These are phyloP conservation scores for Galeopsis tetrahit DNA, from an alignment of 257 asterid species.

Conservation along the genomic window DNA sequence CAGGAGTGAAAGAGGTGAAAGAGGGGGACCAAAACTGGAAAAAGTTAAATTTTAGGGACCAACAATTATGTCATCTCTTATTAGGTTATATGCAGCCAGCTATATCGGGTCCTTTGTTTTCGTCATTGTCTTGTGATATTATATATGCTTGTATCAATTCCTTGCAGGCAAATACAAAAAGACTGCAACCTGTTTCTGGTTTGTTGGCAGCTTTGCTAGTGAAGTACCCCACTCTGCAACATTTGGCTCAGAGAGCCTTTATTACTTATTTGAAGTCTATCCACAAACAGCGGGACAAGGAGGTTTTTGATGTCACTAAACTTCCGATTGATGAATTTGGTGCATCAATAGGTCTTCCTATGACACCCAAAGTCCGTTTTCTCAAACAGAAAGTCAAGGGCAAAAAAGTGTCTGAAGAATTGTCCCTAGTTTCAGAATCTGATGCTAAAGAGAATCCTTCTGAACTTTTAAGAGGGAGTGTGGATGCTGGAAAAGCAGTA, in stretches of 20 bases:
- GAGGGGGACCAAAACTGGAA: no score
- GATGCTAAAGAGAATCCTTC: slow-evolving; percentile 42
- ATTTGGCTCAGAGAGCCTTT: slow-evolving; percentile 84
- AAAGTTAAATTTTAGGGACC: no score
- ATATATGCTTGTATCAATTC: slow-evolving; percentile 20
- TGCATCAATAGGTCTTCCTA: slow-evolving; percentile 95
- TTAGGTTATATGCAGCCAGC: not conserved
- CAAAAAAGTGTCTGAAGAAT: slow-evolving; percentile 55
- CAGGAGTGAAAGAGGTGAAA: no score
- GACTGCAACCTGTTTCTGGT: slow-evolving; percentile 81
- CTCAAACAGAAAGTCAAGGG: slow-evolving; percentile 71
- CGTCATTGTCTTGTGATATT: not conserved
- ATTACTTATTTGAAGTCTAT: slow-evolving; percentile 87
- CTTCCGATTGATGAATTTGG: slow-evolving; percentile 78
- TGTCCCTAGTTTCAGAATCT: slow-evolving; percentile 52
- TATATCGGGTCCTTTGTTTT: slow-evolving; percentile 16
- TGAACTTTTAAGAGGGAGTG: slow-evolving; percentile 37
- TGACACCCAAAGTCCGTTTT: slow-evolving; percentile 91
- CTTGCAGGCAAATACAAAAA: slow-evolving; percentile 71
- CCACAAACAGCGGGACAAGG: slow-evolving; percentile 78
- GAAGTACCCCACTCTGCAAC: slow-evolving; percentile 74
- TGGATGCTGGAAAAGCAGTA: slow-evolving; percentile 35
- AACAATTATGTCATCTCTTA: not conserved
- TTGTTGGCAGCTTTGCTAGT: slow-evolving; percentile 82
- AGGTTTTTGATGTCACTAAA: slow-evolving; percentile 75